Conservation (phyloP, 202 grass and related monocot species). For the Setaria viridis region DNA sequence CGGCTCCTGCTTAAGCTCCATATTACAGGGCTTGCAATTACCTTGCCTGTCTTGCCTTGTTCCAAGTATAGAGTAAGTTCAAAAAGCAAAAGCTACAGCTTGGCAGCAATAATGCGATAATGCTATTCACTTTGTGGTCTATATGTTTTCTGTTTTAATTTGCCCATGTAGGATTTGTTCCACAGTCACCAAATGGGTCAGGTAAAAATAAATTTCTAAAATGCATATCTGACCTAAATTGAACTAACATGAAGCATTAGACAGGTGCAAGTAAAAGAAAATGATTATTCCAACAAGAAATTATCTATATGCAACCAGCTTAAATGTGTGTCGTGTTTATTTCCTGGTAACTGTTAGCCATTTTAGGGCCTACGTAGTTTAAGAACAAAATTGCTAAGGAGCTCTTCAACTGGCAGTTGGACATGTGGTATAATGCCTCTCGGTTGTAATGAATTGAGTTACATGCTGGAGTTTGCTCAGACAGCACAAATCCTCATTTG, state of each 20-base stretch:
- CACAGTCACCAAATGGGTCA: background rate
- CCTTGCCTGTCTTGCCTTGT: background rate
- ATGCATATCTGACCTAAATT: conserved; percentile 9
- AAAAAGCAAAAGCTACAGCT: conserved; percentile 6
- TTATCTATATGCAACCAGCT: background rate
- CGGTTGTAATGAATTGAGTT: conserved; percentile 14
- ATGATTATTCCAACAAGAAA: background rate
- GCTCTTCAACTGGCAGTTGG: background rate
- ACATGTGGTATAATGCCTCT: background rate
- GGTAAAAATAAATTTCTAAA: conserved; percentile 1
- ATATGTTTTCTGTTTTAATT: background rate
- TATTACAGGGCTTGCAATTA: background rate
- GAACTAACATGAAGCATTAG: conserved; percentile 22
- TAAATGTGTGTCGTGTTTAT: background rate
- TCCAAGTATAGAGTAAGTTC: conserved; percentile 25
- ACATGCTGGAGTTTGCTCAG: conserved; percentile 1
- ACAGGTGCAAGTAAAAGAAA: background rate
- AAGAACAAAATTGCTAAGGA: conserved; percentile 7
- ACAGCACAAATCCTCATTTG: conserved; percentile 12
- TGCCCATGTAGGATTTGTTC: background rate
- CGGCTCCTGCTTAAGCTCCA: background rate
- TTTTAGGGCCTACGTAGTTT: background rate
- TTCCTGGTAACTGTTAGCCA: background rate
- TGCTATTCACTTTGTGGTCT: background rate
- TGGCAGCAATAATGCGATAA: background rate